phyloP scores from a whole-genome alignment of 352 stramenopile species.

The Blastocystis sp. region DNA sequence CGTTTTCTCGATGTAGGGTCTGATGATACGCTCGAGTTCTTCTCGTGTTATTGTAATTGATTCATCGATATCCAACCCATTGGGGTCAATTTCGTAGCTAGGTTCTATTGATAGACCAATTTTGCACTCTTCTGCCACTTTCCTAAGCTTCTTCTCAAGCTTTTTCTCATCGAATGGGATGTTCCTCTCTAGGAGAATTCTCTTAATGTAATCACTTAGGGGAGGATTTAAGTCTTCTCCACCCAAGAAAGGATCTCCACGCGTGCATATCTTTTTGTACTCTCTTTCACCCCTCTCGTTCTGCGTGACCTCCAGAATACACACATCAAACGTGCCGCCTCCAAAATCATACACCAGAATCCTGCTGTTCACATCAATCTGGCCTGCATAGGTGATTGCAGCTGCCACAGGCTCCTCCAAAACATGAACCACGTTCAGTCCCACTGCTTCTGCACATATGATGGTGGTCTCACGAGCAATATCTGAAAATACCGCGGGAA shows the following conservation, averaged over 20 bases:
- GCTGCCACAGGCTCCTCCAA: slow-evolving; percentile 92
- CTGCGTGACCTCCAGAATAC: slow-evolving; percentile 71
- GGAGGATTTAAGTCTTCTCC: slow-evolving; percentile 63
- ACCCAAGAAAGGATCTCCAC: neutral
- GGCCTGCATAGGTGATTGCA: slow-evolving; percentile 92
- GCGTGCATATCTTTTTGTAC: slow-evolving; percentile 27
- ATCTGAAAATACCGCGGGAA: slow-evolving; percentile 35
- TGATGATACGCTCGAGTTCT: neutral
- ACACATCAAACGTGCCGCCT: slow-evolving; percentile 91
- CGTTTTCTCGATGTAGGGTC: neutral
- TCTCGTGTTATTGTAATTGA: neutral
- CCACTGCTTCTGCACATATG: slow-evolving; percentile 60
- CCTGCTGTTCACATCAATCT: slow-evolving; percentile 85
- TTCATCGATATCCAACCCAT: neutral
- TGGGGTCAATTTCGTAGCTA: neutral
- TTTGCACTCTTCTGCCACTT: slow-evolving; percentile 93
- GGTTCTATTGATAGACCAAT: slow-evolving; percentile 77
- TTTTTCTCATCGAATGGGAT: slow-evolving; percentile 65
- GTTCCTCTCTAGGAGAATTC: slow-evolving; percentile 60
- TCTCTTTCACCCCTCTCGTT: slow-evolving; percentile 65
- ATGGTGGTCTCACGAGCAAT: neutral
- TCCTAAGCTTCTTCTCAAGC: slow-evolving; percentile 86
- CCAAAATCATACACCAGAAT: slow-evolving; percentile 95
- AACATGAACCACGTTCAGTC: slow-evolving; percentile 85
- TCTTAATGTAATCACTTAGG: slow-evolving; percentile 98